Conservation (phyloP, 208 protist genomes). For the Crithidia fasciculata region DNA sequence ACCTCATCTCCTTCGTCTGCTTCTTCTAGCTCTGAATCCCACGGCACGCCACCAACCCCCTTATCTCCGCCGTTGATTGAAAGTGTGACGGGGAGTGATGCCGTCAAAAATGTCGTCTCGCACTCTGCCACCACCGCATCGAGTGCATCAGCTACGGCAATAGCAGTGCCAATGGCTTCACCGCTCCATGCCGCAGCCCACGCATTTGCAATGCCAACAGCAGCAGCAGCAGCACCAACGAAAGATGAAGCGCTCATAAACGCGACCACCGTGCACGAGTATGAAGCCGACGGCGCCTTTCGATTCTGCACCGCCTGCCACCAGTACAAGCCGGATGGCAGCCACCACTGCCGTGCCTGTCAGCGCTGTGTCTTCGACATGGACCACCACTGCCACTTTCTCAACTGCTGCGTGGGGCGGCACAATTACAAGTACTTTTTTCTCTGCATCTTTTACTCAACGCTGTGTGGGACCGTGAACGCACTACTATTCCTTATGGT, state of each 20-base stretch:
- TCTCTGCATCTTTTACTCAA: constrained; percentile 66
- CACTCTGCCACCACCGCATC: too few species aligned
- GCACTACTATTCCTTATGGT: constrained; percentile 22
- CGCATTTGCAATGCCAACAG: not conserved
- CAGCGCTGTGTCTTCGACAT: constrained; percentile 76
- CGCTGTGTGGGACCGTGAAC: constrained; percentile 38
- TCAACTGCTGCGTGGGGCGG: constrained; percentile 90
- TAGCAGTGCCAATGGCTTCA: too few species aligned
- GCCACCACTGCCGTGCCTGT: constrained; percentile 86
- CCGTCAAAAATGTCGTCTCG: too few species aligned
- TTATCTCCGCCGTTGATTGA: too few species aligned
- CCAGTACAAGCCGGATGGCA: constrained; percentile 75
- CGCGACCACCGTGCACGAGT: constrained; percentile 40
- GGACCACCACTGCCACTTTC: constrained; percentile 91
- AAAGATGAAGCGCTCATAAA: constrained; percentile 21
- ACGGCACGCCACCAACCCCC: too few species aligned
- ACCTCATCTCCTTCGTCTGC: too few species aligned
- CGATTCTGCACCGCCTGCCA: constrained; percentile 72
- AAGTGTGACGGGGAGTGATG: too few species aligned
- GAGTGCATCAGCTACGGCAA: too few species aligned
- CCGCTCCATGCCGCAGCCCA: not conserved
- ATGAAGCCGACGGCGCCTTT: constrained; percentile 47
- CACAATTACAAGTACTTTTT: constrained; percentile 91
- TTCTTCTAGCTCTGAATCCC: too few species aligned
- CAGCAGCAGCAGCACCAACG: not conserved